Base-by-base conservation (phyloP, 148 eudicot species). In the Fagopyrum tataricum region DNA sequence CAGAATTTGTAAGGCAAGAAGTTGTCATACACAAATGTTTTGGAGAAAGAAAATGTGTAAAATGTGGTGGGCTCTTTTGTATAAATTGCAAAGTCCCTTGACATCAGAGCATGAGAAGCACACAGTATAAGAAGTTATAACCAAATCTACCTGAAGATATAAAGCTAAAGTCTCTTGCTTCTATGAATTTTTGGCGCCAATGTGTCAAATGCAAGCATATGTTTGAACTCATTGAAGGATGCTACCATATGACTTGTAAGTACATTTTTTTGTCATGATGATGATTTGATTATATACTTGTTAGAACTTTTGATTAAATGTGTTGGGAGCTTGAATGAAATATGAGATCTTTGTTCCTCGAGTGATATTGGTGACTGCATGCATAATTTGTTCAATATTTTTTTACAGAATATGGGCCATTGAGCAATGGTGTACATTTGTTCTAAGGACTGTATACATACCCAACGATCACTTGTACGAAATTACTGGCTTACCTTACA, bases 231-330 rank as follows among this genome's bases (percentile, higher is more conserved):
- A 85, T 85, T 49, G 76, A 81, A 71, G 96, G 97, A 18, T 92
- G 97, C 90, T 86, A 81, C 85, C 97, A 88, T 82, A 92, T 92
- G 86, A 84, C 95, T 48, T 92, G 97, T 96, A 90, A 91, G 96
- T 92, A 81, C 24, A 42, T 46, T 42, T 69, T 48, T 46, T 40
- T 10, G 7, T 46, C n/a, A n/a, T 69, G 48, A 44, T 69, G 24
- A 20, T 17, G 71, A 40, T 41, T 24, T 41, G 41, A 1, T 68
- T 14, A 20, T 15, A 5, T 37, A 17, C 70, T 67, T 7, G 37
- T n/a, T 0, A 53, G 26, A 53, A 23, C 23, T 23, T 56, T 15
- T 52, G 21, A 52, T 7, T 52, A 7, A 52, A 6, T 46, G 49
- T 52, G 2, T 52, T 52, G 56, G n/a, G 7, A 14, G 18, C 56